Base-by-base conservation (phyloP, 257 asterid species). In the Plantago ovata region DNA sequence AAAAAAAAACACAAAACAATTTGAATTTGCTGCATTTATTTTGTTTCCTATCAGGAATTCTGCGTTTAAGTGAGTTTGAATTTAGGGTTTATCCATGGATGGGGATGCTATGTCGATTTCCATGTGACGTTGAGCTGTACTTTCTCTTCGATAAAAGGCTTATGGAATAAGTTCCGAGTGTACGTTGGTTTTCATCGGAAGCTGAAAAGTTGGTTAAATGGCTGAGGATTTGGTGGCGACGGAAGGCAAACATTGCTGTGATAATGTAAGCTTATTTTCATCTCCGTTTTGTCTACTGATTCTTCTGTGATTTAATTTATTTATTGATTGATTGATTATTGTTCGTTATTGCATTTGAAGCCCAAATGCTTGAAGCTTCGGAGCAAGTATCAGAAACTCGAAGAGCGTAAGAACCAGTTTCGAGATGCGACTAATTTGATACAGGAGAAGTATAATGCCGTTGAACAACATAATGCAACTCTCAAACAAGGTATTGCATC, bases 171-270 rank as follows among this genome's bases (percentile, higher is more conserved):
- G n/a, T n/a, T n/a, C n/a, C n/a, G n/a, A n/a, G n/a, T n/a, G n/a
- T n/a, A n/a, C n/a, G n/a, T n/a, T 28, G 36, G 36, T 4, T 28
- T 28, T 6, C 36, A 2, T 28, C 36, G 4, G 36, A 28, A 28
- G 36, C 36, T 28, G 36, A 28, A 28, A 8, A 28, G 9, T 21
- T 49, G 33, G 6, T n/a, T 32, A 54, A 55, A 82, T 85, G 92
- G 77, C 76, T 69, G 85, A 83, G 53, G 85, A 78, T 44, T 79
- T 73, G 64, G 72, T 16, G 76, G 72, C 40, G 63, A 63, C 58
- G 54, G 75, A 69, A 53, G 82, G 74, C 2, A 77, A 77, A 44
- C 67, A 77, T 23, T 89, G 97, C 74, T 89, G 97, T 55, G 72
- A 70, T 13, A 48, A 61, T 78, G 97, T 86, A 55, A 75, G 73